Evolutionary conservation across 2,329 filamentous ascomycete species (phyloP).

Genomic region (Aschersonia sp.): DNA sequence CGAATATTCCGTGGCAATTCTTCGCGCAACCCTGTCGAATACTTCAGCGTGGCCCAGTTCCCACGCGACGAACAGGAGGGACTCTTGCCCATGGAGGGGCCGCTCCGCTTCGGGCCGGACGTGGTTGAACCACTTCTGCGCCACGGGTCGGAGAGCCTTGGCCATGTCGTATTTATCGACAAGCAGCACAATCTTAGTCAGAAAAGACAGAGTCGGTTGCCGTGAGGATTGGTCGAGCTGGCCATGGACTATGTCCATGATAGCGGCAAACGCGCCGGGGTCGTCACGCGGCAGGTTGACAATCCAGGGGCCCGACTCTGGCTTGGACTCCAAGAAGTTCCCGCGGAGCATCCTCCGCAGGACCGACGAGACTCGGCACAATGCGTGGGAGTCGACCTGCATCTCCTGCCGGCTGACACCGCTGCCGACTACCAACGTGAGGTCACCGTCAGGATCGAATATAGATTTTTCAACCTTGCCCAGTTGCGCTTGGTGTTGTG

Average conservation of each 20-base stretch:
- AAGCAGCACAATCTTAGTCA: conserved; percentile 1
- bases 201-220: neutral
- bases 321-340: conserved; percentile 1
- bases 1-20: neutral
- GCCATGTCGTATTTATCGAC: conserved; percentile 8
- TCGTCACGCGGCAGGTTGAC: conserved; percentile 3
- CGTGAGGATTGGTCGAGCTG: conserved; percentile 1
- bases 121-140: neutral
- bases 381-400: neutral
- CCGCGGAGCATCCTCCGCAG: conserved; percentile 5
- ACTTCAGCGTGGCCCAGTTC: neutral
- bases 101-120: neutral
- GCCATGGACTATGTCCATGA: conserved; percentile 2
- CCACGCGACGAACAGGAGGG: neutral
- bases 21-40: neutral
- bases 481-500: too few relatives aligned
- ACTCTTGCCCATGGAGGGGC: neutral
- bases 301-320: neutral
- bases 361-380: neutral
- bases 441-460: neutral
- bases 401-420: neutral
- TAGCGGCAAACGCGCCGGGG: neutral
- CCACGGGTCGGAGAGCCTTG: conserved; percentile 3
- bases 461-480: neutral
- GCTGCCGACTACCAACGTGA: neutral